phyloP scores from a whole-genome alignment of 768 basidiomycete species.

The Tulasnella sp. region DNA sequence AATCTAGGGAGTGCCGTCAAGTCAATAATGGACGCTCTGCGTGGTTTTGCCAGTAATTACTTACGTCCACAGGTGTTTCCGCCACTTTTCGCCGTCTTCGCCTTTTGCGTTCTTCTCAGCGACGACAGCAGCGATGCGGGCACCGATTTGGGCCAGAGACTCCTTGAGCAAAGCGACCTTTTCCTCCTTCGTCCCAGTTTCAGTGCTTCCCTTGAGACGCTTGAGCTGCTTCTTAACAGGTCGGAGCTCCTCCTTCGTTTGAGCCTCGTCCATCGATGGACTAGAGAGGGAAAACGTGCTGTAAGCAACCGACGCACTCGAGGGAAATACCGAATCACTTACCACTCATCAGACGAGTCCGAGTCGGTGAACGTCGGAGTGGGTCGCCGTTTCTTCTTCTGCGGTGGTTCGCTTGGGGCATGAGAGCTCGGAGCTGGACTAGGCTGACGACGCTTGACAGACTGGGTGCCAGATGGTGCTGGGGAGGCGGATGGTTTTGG shows the following conservation, averaged over 20 bases:
- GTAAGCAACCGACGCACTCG: constrained; percentile 32
- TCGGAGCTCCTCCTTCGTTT: constrained; percentile 92
- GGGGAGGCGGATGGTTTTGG: constrained; percentile 52
- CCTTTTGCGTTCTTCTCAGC: constrained; percentile 74
- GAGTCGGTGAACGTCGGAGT: constrained; percentile 97
- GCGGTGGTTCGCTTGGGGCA: constrained; percentile 34
- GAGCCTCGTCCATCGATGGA: constrained; percentile 91
- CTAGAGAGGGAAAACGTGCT: constrained; percentile 47
- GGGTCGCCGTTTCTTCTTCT: constrained; percentile 88
- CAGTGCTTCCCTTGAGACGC: constrained; percentile 91
- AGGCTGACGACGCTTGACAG: constrained; percentile 79
- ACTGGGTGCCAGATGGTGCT: constrained; percentile 38
- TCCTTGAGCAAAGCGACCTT: constrained; percentile 96
- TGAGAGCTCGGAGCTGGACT: constrained; percentile 47
- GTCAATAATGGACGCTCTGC: not conserved
- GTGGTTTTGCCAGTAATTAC: constrained; percentile 45
- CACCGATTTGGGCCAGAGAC: constrained; percentile 90
- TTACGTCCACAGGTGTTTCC: constrained; percentile 95
- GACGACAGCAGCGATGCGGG: constrained; percentile 84
- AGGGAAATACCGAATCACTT: constrained; percentile 43
- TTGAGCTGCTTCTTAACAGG: constrained; percentile 99
- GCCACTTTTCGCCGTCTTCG: constrained; percentile 84
- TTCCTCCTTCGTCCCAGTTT: constrained; percentile 91
- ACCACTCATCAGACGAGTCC: constrained; percentile 89
- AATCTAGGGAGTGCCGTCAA: constrained; percentile 57